Conservation (phyloP, 306 rosid genomes). For the Rosa persica region DNA sequence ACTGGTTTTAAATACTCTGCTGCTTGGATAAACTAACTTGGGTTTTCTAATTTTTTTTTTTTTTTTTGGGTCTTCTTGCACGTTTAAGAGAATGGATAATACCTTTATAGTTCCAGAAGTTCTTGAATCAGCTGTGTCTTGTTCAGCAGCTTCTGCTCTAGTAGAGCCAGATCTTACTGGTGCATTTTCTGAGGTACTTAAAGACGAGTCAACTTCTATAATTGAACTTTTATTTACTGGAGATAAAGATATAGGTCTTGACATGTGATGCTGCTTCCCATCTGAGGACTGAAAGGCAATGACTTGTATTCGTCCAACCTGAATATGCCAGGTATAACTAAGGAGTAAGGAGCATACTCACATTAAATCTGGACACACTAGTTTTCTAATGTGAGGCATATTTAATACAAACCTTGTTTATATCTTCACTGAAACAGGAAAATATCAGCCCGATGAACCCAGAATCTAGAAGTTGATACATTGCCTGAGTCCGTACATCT, state of each 20-base stretch:
- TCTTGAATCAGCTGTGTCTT: constrained; percentile 81
- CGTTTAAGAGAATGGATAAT: constrained; percentile 12
- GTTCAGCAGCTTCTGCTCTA: constrained; percentile 55
- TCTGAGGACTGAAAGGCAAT: constrained; percentile 97
- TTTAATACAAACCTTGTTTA: constrained; percentile 64
- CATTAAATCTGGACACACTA: not conserved
- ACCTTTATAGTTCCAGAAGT: constrained; percentile 62
- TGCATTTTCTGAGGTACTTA: constrained; percentile 73
- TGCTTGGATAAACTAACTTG: not conserved
- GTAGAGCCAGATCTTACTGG: constrained; percentile 42
- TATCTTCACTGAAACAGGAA: constrained; percentile 94
- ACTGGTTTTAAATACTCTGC: not conserved
- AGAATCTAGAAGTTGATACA: constrained; percentile 97
- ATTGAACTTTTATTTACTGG: constrained; percentile 65
- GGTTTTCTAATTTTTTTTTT: not conserved
- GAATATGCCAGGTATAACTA: constrained; percentile 22
- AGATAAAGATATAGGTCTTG: constrained; percentile 62
- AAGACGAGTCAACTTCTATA: constrained; percentile 85
- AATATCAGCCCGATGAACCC: constrained; percentile 95
- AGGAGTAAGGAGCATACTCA: constrained; percentile 19
- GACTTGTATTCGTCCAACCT: constrained; percentile 98
- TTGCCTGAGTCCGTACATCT: constrained; percentile 93
- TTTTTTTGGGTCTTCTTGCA: not conserved
- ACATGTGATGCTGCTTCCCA: constrained; percentile 67
- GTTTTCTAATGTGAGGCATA: constrained; percentile 21